Evolutionary conservation across 2,329 filamentous ascomycete genomes (phyloP).

Genomic region (Ceratocystis albifundus): DNA sequence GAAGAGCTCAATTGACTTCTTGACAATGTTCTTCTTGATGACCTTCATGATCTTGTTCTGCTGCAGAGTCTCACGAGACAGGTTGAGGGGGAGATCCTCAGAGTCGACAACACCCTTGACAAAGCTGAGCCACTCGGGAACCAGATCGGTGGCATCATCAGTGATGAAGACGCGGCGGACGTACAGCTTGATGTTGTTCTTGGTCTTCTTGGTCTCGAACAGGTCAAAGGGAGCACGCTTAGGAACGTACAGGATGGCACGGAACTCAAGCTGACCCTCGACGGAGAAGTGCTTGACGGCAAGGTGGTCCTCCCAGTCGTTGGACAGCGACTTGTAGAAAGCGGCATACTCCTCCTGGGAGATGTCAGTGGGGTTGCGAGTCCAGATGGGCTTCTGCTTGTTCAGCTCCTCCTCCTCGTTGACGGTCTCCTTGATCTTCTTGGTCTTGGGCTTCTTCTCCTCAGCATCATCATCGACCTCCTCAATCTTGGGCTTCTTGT

Average conservation of each 20-base stretch:
- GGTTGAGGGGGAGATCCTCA: slow-evolving; percentile 96
- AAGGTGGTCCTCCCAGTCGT: slow-evolving; percentile 99
- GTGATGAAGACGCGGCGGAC: slow-evolving; percentile 99
- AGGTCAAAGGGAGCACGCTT: slow-evolving; percentile 99
- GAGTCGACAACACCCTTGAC: slow-evolving; percentile 99
- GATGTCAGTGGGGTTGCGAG: slow-evolving; percentile 93
- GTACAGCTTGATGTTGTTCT: slow-evolving; percentile 99
- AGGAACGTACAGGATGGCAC: slow-evolving; percentile 96
- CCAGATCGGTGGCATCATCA: slow-evolving; percentile 96
- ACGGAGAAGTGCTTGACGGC: slow-evolving; percentile 99
- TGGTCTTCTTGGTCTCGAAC: slow-evolving; percentile 99
- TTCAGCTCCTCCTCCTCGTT: slow-evolving; percentile 99
- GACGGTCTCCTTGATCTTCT: slow-evolving; percentile 98
- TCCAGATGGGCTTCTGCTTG: slow-evolving; percentile 99
- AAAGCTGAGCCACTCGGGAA: slow-evolving; percentile 98
- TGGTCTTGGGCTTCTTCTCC: slow-evolving; percentile 94
- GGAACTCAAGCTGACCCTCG: slow-evolving; percentile 99
- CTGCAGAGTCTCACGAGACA: slow-evolving; percentile 99
- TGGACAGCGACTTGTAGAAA: slow-evolving; percentile 99
- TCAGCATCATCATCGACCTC: slow-evolving; percentile 84
- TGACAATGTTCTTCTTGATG: slow-evolving; percentile 99
- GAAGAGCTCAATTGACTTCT: slow-evolving; percentile 99
- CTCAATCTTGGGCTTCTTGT: slow-evolving; percentile 91
- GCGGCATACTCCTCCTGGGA: slow-evolving; percentile 90
- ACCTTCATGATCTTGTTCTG: slow-evolving; percentile 99